Evolutionary conservation across 768 basidiomycete species (phyloP).

Genomic region (Glaciozyma antarctica): DNA sequence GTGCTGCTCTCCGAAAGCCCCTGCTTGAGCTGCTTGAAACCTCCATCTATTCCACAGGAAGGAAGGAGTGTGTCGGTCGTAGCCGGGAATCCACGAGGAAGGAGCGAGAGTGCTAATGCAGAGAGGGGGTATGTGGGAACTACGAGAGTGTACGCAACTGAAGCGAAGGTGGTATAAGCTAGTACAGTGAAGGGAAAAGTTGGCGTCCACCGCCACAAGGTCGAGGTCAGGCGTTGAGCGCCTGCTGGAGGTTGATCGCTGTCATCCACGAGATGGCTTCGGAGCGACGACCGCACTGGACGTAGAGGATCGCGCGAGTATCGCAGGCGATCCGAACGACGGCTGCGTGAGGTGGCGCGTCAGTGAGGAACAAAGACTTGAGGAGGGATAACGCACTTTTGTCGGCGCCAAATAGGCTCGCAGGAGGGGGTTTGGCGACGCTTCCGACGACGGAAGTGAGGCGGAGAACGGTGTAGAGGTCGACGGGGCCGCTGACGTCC

Average conservation of each 20-base stretch:
- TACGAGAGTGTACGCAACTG: too few relatives aligned
- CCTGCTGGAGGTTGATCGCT: constrained; percentile 21
- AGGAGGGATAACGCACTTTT: constrained; percentile 7
- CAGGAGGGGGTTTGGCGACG: constrained; percentile 1
- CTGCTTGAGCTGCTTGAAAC: too few relatives aligned
- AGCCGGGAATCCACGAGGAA: too few relatives aligned
- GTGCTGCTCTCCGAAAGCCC: too few relatives aligned
- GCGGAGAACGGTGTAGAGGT: constrained; percentile 91
- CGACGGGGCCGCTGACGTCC: constrained; percentile 64
- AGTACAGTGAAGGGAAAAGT: too few relatives aligned
- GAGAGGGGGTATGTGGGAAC: too few relatives aligned
- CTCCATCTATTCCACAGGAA: too few relatives aligned
- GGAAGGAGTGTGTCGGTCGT: too few relatives aligned
- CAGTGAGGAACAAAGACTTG: background rate
- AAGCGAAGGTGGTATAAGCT: too few relatives aligned
- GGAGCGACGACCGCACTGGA: constrained; percentile 10
- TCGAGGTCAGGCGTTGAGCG: constrained; percentile 5
- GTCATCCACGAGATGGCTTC: constrained; percentile 18
- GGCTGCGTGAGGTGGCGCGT: background rate
- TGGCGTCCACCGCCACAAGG: too few relatives aligned
- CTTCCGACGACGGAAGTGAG: constrained; percentile 58
- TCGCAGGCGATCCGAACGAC: constrained; percentile 17
- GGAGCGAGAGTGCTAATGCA: too few relatives aligned
- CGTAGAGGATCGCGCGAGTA: constrained; percentile 12
- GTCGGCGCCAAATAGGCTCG: constrained; percentile 15